Evolutionary conservation across 108 stramenopile species (phyloP).

Genomic region (Parietichytrium sp.): DNA sequence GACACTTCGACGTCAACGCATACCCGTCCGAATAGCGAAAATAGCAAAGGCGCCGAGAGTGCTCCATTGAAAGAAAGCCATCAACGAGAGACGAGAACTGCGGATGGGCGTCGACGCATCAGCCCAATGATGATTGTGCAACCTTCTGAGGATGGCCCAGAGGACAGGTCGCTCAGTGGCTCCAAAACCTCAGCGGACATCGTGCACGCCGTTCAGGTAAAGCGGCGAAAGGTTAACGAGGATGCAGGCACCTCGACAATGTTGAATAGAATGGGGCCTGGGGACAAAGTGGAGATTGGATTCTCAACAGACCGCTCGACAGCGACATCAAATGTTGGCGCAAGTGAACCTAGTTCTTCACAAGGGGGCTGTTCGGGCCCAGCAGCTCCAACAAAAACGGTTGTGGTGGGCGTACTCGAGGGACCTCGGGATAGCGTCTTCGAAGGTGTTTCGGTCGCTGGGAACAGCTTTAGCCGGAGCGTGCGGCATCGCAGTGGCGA

Average conservation of each 20-base stretch:
- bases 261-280: background rate
- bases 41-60: background rate
- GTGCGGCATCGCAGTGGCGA: too few relatives aligned
- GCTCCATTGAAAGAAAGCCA: background rate
- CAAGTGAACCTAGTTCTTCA: too few relatives aligned
- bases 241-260: background rate
- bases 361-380: too few relatives aligned
- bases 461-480: too few relatives aligned
- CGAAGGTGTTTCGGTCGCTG: too few relatives aligned
- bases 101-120: constrained; percentile 7
- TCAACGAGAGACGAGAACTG: background rate
- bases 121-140: background rate
- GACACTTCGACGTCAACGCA: background rate
- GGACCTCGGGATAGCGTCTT: too few relatives aligned
- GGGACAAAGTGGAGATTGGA: background rate
- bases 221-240: background rate
- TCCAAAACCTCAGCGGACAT: background rate
- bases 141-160: background rate
- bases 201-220: background rate
- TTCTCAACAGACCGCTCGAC: too few relatives aligned
- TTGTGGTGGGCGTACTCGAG: too few relatives aligned
- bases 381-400: too few relatives aligned
- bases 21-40: background rate
- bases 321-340: too few relatives aligned
- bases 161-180: background rate